phyloP scores from a whole-genome alignment of 495 filamentous ascomycete species.

The Penicillium steckii region DNA sequence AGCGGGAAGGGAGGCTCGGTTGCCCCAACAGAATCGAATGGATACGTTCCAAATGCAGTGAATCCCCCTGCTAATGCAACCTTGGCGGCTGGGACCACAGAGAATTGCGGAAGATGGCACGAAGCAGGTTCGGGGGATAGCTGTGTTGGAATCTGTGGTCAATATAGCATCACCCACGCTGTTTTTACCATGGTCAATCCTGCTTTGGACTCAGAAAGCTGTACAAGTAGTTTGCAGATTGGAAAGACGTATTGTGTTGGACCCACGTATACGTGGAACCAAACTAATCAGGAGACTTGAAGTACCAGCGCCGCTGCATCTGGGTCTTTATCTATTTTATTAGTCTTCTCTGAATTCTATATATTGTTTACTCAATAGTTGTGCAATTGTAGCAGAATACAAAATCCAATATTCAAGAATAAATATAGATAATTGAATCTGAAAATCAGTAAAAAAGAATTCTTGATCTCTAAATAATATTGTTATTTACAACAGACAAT shows the following conservation, averaged over 20 bases:
- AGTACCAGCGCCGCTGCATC: no score
- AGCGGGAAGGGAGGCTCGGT: not conserved
- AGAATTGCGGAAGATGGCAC: slow-evolving; percentile 17
- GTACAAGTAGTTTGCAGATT: not conserved
- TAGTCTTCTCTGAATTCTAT: not conserved
- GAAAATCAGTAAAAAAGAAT: slow-evolving; percentile 12
- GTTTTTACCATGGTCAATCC: no score
- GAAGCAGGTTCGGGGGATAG: slow-evolving; percentile 3
- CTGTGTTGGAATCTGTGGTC: slow-evolving; percentile 11
- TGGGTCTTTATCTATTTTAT: slow-evolving; percentile 5
- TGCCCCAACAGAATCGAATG: not conserved
- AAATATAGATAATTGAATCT: not conserved
- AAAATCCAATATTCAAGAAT: slow-evolving; percentile 3
- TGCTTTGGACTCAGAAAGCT: not conserved
- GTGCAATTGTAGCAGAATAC: slow-evolving; percentile 14
- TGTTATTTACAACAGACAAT: slow-evolving; percentile 23
- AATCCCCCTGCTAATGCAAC: not conserved
- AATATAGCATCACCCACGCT: slow-evolving; percentile 3
- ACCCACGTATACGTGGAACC: not conserved
- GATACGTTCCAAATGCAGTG: not conserved
- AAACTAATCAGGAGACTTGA: not conserved
- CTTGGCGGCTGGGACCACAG: slow-evolving; percentile 16
- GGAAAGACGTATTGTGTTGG: not conserved
- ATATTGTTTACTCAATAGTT: slow-evolving; percentile 16
- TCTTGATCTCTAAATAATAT: slow-evolving; percentile 7